Base-by-base conservation (phyloP, 2,329 filamentous ascomycete genomes). In the Penicillium sp. region DNA sequence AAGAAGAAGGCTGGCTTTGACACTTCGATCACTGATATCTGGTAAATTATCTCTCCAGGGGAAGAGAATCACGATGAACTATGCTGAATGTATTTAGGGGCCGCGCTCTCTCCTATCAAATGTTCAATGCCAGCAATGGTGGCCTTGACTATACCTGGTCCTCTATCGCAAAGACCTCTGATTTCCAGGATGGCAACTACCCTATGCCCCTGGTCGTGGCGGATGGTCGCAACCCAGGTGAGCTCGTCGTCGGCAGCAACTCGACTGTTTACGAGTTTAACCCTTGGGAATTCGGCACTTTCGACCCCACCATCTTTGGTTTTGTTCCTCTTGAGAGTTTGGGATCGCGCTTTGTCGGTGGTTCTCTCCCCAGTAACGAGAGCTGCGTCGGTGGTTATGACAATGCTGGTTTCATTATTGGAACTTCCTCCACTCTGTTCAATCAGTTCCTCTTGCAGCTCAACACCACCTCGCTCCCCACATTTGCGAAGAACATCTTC, bases 381-480 rank as follows among this genome's bases (percentile, higher is more conserved):
- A 70, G 75, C 24, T 96, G 92, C 67, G 81, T 95, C 14, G 79
- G 82, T 7, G 92, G 92, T 1, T 92, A 92, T 59, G 92, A 96
- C 73, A 92, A 92, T 64, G 83, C 83, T 21, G 90, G 90, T 6
- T 96, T 84, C 67, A 79, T 96, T 23, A 91, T 96, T 85, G 92
- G 92, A 47, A 96, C 92, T 0, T 91, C 88, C 19, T 91, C 87
- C 1, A 88, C 89, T 0, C 80, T 96, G 2, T 96, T 96, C 81
- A 96, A 96, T 75, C 79, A 86, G 64, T 83, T 90, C 64, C 75
- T 96, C 16, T 78, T 92, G 3, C 75, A 84, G 10, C 77, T 93
- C 51, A 82, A 90, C 60, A 71, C 80, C 2, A 69, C 77, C 0
- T 72, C 81, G 29, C 66, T 85, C 7, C 80, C 79, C 2, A 68